These are phyloP conservation scores for Arthrobotrys musiformis DNA, from an alignment of 2,329 filamentous ascomycete species.

Conservation along the genomic window DNA sequence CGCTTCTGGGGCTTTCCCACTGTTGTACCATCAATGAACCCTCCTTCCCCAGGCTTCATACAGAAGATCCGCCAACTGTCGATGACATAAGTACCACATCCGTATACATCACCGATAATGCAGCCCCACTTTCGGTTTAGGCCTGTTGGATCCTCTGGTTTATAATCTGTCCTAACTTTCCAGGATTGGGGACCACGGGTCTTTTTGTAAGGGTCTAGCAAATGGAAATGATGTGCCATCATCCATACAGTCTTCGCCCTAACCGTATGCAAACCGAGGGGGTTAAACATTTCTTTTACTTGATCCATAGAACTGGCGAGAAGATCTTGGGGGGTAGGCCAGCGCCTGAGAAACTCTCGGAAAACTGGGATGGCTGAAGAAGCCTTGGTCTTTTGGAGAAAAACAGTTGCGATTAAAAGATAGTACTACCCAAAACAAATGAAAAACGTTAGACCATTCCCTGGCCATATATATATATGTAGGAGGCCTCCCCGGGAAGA, in stretches of 20 bases:
- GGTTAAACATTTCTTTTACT: conserved; percentile 27
- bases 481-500: background rate
- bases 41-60: conserved; percentile 50
- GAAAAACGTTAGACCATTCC: conserved; percentile 30
- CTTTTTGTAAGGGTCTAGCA: conserved; percentile 17
- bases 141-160: conserved; percentile 36
- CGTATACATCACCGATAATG: conserved; percentile 43
- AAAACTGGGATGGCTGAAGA: conserved; percentile 48
- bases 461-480: conserved; percentile 20
- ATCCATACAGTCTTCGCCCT: conserved; percentile 48
- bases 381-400: conserved; percentile 50
- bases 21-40: conserved; percentile 43
- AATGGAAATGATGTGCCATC: conserved; percentile 34
- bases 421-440: conserved; percentile 47
- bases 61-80: conserved; percentile 55
- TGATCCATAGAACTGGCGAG: conserved; percentile 21
- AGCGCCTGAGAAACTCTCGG: conserved; percentile 44
- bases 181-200: conserved; percentile 18
- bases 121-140: conserved; percentile 45
- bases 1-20: conserved; percentile 29
- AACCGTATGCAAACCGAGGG: conserved; percentile 40
- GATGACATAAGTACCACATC: conserved; percentile 49
- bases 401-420: conserved; percentile 46
- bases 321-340: conserved; percentile 41
- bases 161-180: conserved; percentile 35